Evolutionary conservation across 805 yeast genomes (phyloP).

Genomic region (Wickerhamomyces xylosicus): DNA sequence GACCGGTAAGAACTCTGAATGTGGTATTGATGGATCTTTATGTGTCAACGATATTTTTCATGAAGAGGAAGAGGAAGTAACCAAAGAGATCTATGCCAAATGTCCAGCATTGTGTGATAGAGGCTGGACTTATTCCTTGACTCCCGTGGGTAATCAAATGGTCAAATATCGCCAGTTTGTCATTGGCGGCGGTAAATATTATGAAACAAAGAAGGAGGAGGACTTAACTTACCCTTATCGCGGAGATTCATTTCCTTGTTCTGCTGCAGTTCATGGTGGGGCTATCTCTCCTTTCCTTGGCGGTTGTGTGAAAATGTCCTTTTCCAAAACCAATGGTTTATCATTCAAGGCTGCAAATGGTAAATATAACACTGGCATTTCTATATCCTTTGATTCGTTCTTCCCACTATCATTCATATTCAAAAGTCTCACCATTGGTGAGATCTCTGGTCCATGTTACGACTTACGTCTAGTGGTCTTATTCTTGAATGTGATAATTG

Average conservation of each 20-base stretch:
- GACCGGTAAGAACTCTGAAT: constrained; percentile 65
- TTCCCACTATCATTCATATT: constrained; percentile 71
- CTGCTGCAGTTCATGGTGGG: constrained; percentile 85
- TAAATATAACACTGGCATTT: constrained; percentile 36
- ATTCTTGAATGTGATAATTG: constrained; percentile 47
- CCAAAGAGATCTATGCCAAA: constrained; percentile 42
- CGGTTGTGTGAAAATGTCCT: constrained; percentile 62
- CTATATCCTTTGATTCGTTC: constrained; percentile 52
- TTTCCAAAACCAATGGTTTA: constrained; percentile 31
- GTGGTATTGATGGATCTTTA: constrained; percentile 60
- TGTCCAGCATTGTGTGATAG: constrained; percentile 87
- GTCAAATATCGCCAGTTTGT: constrained; percentile 63
- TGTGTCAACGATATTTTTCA: constrained; percentile 7
- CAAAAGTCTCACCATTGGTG: constrained; percentile 26
- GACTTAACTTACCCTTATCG: constrained; percentile 56
- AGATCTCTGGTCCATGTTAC: constrained; percentile 37
- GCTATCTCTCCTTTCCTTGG: constrained; percentile 63
- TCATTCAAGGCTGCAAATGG: constrained; percentile 34
- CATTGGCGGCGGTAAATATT: constrained; percentile 64
- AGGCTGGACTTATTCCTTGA: constrained; percentile 64
- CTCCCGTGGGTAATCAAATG: constrained; percentile 61
- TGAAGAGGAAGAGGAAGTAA: constrained; percentile 41
- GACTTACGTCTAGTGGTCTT: constrained; percentile 60
- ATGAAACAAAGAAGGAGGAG: constrained; percentile 7
- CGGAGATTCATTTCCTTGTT: constrained; percentile 84